A percentile compares a stretch with the other conserved stretches of the same genome.
phyloP scores from a whole-genome alignment of 1,284 basidiomycete genomes.

The Trametes pubescens region DNA sequence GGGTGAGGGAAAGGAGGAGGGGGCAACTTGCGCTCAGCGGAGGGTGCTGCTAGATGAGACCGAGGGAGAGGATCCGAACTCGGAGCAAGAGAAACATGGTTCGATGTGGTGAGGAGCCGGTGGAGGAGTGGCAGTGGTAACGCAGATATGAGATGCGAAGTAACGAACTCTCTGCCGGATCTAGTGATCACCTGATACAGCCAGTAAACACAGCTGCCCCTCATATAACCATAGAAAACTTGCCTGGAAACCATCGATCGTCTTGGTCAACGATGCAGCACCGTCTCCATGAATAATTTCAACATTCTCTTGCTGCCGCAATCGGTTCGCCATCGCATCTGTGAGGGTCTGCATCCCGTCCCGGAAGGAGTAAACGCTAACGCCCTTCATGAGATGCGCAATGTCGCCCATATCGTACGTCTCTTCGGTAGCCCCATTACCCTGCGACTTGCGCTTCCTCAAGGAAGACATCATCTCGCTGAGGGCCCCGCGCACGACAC shows the following conservation, averaged over 20 bases:
- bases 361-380: constrained; percentile 82
- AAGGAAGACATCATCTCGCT: constrained; percentile 36
- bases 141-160: constrained; percentile 71
- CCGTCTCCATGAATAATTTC: constrained; percentile 57
- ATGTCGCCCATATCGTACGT: constrained; percentile 64
- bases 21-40: constrained; percentile 5
- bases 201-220: not conserved
- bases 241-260: constrained; percentile 52
- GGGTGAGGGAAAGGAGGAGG: constrained; percentile 9
- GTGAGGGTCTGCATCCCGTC: constrained; percentile 82
- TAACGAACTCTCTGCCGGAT: constrained; percentile 47
- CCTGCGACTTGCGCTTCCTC: constrained; percentile 20
- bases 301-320: constrained; percentile 64
- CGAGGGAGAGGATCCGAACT: not conserved
- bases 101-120: constrained; percentile 48
- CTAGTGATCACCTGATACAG: constrained; percentile 52
- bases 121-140: constrained; percentile 78
- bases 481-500: constrained; percentile 73
- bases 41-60: not conserved
- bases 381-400: constrained; percentile 58
- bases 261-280: constrained; percentile 48
- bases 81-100: not conserved
- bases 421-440: constrained; percentile 32
- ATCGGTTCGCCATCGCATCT: constrained; percentile 57
- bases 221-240: not conserved